A percentile compares a stretch with the other conserved stretches of the same genome.
Evolutionary conservation across 1,284 basidiomycete genomes (phyloP).

Genomic region (Cryptococcus sp.): DNA sequence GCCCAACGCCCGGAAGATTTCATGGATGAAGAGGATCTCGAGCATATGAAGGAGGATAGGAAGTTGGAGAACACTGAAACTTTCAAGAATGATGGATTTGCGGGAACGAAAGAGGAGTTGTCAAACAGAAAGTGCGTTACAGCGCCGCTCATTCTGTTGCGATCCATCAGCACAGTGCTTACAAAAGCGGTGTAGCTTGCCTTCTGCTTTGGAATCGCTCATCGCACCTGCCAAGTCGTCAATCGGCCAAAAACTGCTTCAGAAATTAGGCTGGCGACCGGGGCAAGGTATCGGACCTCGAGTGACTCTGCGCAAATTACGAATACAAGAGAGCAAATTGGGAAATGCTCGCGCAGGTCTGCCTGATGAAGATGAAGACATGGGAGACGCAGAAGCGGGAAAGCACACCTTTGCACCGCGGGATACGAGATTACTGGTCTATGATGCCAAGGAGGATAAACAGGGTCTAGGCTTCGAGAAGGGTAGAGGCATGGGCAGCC

Average conservation of each 20-base stretch:
- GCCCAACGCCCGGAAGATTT: conserved; percentile 78
- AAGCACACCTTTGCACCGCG: conserved; percentile 84
- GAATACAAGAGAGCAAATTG: conserved; percentile 65
- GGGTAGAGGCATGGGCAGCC: conserved; percentile 61
- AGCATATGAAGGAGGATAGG: conserved; percentile 70
- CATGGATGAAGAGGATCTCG: conserved; percentile 98
- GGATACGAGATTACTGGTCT: conserved; percentile 68
- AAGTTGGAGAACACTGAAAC: conserved; percentile 62
- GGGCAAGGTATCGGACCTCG: conserved; percentile 93
- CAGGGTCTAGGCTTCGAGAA: conserved; percentile 78
- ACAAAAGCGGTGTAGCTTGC: conserved; percentile 52
- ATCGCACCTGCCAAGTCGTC: conserved; percentile 56
- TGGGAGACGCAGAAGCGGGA: conserved; percentile 71
- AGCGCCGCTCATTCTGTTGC: not conserved
- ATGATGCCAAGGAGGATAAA: conserved; percentile 69
- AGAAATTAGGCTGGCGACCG: conserved; percentile 91
- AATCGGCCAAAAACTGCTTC: conserved; percentile 76
- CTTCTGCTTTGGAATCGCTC: conserved; percentile 54
- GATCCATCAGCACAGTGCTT: not conserved
- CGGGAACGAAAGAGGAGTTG: conserved; percentile 60
- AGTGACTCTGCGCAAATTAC: conserved; percentile 73
- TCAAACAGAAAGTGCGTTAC: conserved; percentile 28
- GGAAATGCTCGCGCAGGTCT: conserved; percentile 32
- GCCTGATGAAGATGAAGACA: conserved; percentile 50
- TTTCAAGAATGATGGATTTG: conserved; percentile 63